A percentile compares a stretch with the other conserved stretches of the same genome.
Conservation (phyloP, 495 filamentous ascomycete species). For the Chaetomidium leptoderma region DNA sequence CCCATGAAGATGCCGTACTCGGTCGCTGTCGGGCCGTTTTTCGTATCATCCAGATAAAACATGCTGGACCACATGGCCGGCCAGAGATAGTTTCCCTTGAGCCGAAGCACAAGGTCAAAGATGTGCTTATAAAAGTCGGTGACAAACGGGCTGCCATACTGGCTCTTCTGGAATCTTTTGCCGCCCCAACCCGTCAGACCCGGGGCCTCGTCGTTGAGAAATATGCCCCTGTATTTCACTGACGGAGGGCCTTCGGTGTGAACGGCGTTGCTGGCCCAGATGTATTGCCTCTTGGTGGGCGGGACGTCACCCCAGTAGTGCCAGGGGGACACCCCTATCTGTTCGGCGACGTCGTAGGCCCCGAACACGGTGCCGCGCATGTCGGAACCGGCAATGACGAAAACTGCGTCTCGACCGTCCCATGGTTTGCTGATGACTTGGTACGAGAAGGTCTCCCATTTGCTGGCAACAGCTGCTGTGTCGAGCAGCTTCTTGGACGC, state of each 20-base stretch:
- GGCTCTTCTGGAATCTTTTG: neutral
- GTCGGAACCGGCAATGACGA: neutral
- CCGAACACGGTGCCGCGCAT: neutral
- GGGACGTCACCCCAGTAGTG: neutral
- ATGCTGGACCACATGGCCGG: neutral
- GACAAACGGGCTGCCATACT: neutral
- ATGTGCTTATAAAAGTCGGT: neutral
- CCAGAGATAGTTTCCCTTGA: constrained; percentile 1
- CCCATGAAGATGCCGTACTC: constrained; percentile 63
- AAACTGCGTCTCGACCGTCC: neutral
- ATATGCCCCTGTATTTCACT: neutral
- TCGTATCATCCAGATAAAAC: neutral
- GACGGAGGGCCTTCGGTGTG: neutral
- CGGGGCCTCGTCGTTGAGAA: constrained; percentile 1
- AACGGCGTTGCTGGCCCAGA: neutral
- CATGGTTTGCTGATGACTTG: neutral
- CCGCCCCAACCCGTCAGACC: neutral
- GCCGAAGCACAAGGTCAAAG: neutral
- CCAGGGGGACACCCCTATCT: neutral
- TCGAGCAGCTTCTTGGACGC: neutral
- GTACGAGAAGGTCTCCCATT: neutral
- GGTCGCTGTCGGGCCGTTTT: constrained; percentile 48
- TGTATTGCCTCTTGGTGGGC: neutral
- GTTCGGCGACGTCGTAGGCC: neutral
- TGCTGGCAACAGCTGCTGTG: neutral